Evolutionary conservation across 2,329 filamentous ascomycete species (phyloP), one percentile per base, ranked within the genome.

Genomic region (Xylaria multiplex): DNA sequence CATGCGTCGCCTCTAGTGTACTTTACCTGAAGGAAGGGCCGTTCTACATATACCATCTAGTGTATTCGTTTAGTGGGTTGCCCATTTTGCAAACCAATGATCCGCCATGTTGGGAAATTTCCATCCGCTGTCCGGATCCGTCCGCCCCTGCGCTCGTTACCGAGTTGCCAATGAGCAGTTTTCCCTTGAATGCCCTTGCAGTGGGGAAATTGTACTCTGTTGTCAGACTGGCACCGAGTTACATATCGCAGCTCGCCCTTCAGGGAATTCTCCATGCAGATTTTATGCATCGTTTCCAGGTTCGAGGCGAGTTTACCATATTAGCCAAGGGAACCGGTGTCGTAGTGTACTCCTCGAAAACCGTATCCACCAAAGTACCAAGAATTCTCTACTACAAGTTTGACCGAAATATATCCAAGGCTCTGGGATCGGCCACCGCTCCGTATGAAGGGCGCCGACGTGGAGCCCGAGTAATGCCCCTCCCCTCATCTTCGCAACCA

Each of bases 381-480:
- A 49, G 46, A 49, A 53, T 53, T 57, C 37, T 59, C 45, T 55
- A 27, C 50, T 27, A 27, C 27, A 60, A 48, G 43, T 66, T 57
- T 62, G 59, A 40, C 59, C 37, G 48, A 60, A 27, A 48, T 43
- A 48, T 46, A 66, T 66, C 63, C 66, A 62, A 59, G 54, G 55
- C 59, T 48, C 55, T 63, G 63, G 66, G 55, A 63, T 66, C 59
- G 56, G 49, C 62, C 62, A 63, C 52, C 40, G 55, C 63, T 65
- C 62, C 49, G 58, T 62, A 55, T 52, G 19, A 56, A 65, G 49
- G 46, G 65, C 65, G 58, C 53, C 58, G 62, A 65, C 65, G 62
- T 68, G 58, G 62, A 68, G 63, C 66, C 63, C 59, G 59, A 66
- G n/a, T 60, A 58, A 62, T 63, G 59, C 66, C 66, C 66, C 66